Evolutionary conservation across 2,329 filamentous ascomycete genomes (phyloP).

Genomic region (Sphaerostilbella broomeana): DNA sequence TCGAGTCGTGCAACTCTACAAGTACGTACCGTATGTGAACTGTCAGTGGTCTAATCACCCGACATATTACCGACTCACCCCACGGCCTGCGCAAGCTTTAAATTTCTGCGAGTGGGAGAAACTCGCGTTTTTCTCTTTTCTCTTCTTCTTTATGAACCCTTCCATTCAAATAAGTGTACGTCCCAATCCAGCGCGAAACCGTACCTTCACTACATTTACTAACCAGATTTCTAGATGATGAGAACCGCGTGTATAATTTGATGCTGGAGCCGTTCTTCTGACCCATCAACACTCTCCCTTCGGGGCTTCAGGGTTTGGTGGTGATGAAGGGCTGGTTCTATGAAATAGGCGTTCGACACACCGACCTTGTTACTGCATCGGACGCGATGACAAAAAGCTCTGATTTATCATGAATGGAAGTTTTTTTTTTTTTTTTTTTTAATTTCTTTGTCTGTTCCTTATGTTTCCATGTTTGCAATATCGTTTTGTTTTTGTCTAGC

Average conservation of each 20-base stretch:
- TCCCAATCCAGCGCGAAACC: constrained; percentile 23
- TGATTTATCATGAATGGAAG: constrained; percentile 56
- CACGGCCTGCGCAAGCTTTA: constrained; percentile 27
- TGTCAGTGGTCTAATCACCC: constrained; percentile 18
- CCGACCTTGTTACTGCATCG: constrained; percentile 92
- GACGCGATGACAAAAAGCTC: constrained; percentile 96
- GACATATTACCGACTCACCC: constrained; percentile 22
- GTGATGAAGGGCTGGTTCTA: constrained; percentile 58
- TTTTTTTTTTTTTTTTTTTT: constrained; percentile 11
- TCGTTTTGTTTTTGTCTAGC: neutral
- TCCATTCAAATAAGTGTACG: constrained; percentile 98
- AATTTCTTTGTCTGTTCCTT: constrained; percentile 6
- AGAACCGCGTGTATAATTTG: constrained; percentile 97
- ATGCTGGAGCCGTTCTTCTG: constrained; percentile 61
- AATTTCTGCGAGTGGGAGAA: constrained; percentile 24
- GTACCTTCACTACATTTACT: constrained; percentile 19
- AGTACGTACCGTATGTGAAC: too few species aligned
- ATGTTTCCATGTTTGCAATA: neutral
- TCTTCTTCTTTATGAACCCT: constrained; percentile 72
- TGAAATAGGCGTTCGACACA: constrained; percentile 99
- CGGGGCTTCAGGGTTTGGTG: constrained; percentile 83
- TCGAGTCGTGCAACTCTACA: too few species aligned
- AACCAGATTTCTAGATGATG: constrained; percentile 71
- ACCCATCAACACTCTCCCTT: constrained; percentile 75
- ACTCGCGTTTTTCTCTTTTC: constrained; percentile 35